Evolutionary conservation across 768 basidiomycete genomes (phyloP), one percentile per base, ranked within the genome.

Genomic region (Antrodiella citrinella): DNA sequence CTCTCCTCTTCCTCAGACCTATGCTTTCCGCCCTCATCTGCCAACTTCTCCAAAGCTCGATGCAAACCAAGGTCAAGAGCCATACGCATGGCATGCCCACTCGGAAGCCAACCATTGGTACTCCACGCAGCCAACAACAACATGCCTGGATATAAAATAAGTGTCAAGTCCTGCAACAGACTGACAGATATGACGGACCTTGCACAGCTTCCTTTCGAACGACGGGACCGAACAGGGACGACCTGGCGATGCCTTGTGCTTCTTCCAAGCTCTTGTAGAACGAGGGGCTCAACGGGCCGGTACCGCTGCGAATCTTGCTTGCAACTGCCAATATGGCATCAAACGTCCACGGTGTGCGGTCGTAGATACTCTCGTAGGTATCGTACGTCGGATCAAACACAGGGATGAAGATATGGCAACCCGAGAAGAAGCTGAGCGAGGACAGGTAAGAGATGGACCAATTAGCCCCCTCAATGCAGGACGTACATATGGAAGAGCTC

Each of bases 1-100:
- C 92, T 72, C 65, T 97, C 92, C 61, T 90, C 86, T 54, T 93
- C 90, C 51, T 88, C 78, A 24, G 82, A 72, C 20, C 82, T 73
- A 63, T 83, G 86, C 45, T 67, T 77, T 41, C 65, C 74, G 20
- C 46, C 55, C 26, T 80, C 79, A 47, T 94, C 89, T 1, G 86
- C 88, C 7, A 97, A 76, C 64, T 91, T 95, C 62, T 95, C 92
- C 41, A 96, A 67, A 9, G 94, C 94, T 41, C 89, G 84, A 64
- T 97, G 91, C 19, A 97, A 74, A 25, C 93, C 91, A 47, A 97
- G 83, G 63, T 96, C 93, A 48, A 95, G 71, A 19, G 91, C 92
- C 91, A 95, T 95, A 47, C 94, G 82, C 82, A 96, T 84, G 4
- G 94, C 94, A 61, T 97, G 94, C 2, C 94, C 94, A 58, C 88